Base-by-base conservation (phyloP, 441 rosid species). In the Lepidium campestre region DNA sequence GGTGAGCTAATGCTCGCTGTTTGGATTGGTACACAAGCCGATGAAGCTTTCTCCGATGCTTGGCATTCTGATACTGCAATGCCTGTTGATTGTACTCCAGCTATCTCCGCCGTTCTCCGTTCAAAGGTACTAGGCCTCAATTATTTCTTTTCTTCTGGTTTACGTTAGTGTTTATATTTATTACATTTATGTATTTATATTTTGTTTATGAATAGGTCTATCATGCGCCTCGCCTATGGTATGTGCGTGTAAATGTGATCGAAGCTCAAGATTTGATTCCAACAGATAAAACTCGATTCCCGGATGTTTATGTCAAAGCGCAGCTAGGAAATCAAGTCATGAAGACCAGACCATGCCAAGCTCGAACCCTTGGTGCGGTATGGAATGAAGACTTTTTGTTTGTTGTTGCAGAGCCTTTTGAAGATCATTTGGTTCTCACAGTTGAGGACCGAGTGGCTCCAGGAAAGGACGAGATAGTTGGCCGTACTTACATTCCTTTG, bases 11-110 rank as follows among this genome's bases (percentile, higher is more conserved):
- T 93, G 97, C 88, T 93, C 14, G 97, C 98, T 48, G 90, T 93
- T 59, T 93, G 98, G 98, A 85, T 93, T 15, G 98, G 97, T 57
- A 93, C 97, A 37, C 98, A 93, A 73, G 97, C 98, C 5, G 97
- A 93, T 56, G 97, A 93, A 81, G 90, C 97, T 10, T 90, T 93
- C 78, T 80, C 97, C 2, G 97, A 93, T 67, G 96, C 98, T 17
- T 90, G 97, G 97, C 98, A 93, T 78, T 93, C 98, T 10, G 98
- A 93, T 80, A 90, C 97, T 15, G 96, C 93, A 48, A 88, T 78
- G 31, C 96, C 96, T 5, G 77, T 82, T 31, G 88, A 90, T 62
- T 81, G 84, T 65, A 42, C 84, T 9, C 81, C 91, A 0, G 79
- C 87, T 47, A 70, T 80, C 47, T 76, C 82, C 0, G 67, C 93